These are phyloP conservation scores for Rutstroemia sydowiana DNA, from an alignment of 2,329 filamentous ascomycete species.

Conservation along the genomic window DNA sequence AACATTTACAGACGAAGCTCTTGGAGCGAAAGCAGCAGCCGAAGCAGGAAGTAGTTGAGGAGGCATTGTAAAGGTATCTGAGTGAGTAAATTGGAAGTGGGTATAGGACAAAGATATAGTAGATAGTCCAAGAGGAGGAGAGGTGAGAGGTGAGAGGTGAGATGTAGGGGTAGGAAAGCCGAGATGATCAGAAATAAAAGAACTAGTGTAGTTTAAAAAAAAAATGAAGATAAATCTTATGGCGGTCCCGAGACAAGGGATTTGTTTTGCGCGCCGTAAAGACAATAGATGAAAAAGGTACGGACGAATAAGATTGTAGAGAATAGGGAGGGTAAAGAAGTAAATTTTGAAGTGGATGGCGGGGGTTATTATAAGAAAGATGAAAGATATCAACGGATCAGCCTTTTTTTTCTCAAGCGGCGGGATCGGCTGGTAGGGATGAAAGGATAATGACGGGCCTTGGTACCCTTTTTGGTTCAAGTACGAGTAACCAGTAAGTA, in stretches of 20 bases:
- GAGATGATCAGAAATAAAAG: not conserved
- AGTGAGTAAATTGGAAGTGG: slow-evolving; percentile 3
- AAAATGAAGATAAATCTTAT: slow-evolving; percentile 31
- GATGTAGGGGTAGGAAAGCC: slow-evolving; percentile 13
- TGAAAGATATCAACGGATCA: slow-evolving; percentile 5
- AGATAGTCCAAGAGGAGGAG: slow-evolving; percentile 13
- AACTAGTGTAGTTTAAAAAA: slow-evolving; percentile 11
- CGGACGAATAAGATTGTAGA: slow-evolving; percentile 15
- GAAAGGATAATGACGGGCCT: slow-evolving; percentile 6
- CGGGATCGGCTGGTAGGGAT: slow-evolving; percentile 8
- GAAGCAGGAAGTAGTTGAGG: slow-evolving; percentile 90
- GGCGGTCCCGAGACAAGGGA: slow-evolving; percentile 45
- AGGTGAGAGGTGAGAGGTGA: slow-evolving; percentile 16
- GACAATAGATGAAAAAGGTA: slow-evolving; percentile 9
- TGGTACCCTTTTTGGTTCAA: not conserved
- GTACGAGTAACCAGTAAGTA: too few species aligned
- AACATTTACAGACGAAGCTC: slow-evolving; percentile 84
- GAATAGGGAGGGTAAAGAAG: slow-evolving; percentile 23
- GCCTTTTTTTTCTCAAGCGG: slow-evolving; percentile 6
- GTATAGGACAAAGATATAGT: slow-evolving; percentile 11
- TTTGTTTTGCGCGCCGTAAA: slow-evolving; percentile 48
- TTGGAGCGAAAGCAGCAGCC: slow-evolving; percentile 89
- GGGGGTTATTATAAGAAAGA: slow-evolving; percentile 11
- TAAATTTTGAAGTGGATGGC: slow-evolving; percentile 7
- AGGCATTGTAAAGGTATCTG: slow-evolving; percentile 54